Evolutionary conservation across 73 alveolate genomes (phyloP).

Genomic region (Effrenium voratum): DNA sequence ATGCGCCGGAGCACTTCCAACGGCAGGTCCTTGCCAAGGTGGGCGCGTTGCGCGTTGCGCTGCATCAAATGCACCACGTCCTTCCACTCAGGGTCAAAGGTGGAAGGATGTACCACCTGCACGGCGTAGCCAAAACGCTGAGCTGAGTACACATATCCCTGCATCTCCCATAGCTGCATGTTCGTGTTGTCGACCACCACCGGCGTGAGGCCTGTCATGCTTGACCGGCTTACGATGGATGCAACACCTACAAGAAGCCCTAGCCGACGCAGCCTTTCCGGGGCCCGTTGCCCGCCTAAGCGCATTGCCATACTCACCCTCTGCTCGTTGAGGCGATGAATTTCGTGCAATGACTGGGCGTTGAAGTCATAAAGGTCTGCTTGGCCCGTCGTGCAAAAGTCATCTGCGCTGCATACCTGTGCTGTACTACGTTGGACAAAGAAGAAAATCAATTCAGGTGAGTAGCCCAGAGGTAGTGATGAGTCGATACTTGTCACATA

Average conservation of each 20-base stretch:
- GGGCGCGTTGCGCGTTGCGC: constrained; percentile 15
- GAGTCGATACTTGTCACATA: no score
- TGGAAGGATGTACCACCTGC: not conserved
- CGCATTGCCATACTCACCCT: not conserved
- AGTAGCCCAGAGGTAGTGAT: no score
- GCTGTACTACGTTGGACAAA: no score
- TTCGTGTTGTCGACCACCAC: not conserved
- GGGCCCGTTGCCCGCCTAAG: not conserved
- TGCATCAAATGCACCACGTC: constrained; percentile 20
- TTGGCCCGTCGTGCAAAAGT: no score
- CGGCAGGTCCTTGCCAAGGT: not conserved
- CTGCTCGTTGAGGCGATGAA: constrained; percentile 1
- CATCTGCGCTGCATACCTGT: no score
- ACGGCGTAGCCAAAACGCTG: not conserved
- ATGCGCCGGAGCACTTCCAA: not conserved
- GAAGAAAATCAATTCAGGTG: no score
- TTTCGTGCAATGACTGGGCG: no score
- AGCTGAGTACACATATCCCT: not conserved
- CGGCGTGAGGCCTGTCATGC: no score
- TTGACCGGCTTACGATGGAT: no score
- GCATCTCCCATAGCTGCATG: constrained; percentile 15
- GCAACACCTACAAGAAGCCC: no score
- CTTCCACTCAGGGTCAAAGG: constrained; percentile 2
- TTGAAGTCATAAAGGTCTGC: no score
- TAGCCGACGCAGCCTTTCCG: no score